Percentiles rank a stretch among this genome's conserved stretches.
phyloP scores from a whole-genome alignment of 1,284 basidiomycete species.

The Austroboletus olivaceoglutinosus region DNA sequence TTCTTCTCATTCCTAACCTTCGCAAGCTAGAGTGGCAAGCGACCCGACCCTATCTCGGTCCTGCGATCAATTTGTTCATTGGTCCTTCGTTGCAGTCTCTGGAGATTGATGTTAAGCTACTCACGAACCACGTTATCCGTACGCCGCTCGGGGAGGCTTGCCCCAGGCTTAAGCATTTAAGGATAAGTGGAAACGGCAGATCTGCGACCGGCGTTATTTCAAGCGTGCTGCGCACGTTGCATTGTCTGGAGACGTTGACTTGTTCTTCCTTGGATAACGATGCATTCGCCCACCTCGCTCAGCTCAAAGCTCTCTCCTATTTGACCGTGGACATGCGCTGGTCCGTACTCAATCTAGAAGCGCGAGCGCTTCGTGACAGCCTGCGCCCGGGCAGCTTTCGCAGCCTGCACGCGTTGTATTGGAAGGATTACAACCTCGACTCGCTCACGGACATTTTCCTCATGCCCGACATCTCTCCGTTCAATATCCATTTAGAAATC shows the following conservation, averaged over 20 bases:
- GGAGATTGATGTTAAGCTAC: slow-evolving; percentile 23
- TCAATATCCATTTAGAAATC: slow-evolving; percentile 17
- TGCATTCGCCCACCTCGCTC: slow-evolving; percentile 23
- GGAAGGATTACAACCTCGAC: slow-evolving; percentile 23
- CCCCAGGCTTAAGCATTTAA: slow-evolving; percentile 18
- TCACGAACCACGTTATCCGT: slow-evolving; percentile 8
- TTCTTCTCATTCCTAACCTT: slow-evolving; percentile 25
- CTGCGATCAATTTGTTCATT: slow-evolving; percentile 22
- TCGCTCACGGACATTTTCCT: slow-evolving; percentile 20
- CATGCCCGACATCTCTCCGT: slow-evolving; percentile 16
- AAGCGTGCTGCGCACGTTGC: slow-evolving; percentile 12
- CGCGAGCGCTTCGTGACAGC: slow-evolving; percentile 7
- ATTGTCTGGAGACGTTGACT: slow-evolving; percentile 10
- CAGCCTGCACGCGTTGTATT: slow-evolving; percentile 15
- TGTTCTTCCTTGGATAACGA: slow-evolving; percentile 25
- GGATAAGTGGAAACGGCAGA: slow-evolving; percentile 23
- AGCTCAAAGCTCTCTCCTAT: slow-evolving; percentile 17
- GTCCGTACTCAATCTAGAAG: slow-evolving; percentile 15
- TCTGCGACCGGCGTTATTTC: slow-evolving; percentile 16
- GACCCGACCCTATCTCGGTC: neutral
- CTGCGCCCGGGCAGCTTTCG: slow-evolving; percentile 12
- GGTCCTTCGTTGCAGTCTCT: slow-evolving; percentile 20
- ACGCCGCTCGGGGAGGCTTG: slow-evolving; percentile 17
- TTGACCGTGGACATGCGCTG: slow-evolving; percentile 24
- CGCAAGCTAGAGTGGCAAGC: slow-evolving; percentile 20